Conservation (phyloP, 345 rosid genomes). For the Brassica carinata region DNA sequence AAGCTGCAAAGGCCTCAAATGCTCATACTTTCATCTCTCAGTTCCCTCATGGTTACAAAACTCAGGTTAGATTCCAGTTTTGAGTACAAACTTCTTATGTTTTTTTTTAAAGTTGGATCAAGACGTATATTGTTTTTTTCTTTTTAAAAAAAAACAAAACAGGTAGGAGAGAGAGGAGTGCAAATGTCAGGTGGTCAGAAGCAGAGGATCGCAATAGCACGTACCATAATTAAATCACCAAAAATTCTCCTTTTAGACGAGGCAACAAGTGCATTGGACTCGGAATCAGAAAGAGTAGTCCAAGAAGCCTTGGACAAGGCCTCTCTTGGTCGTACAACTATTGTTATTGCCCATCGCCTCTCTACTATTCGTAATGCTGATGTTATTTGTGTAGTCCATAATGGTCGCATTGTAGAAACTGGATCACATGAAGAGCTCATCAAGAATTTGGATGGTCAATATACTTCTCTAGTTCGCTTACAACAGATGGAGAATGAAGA, state of each 20-base stretch:
- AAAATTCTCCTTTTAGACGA: slow-evolving; percentile 75
- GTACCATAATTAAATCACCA: slow-evolving; percentile 83
- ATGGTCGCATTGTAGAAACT: slow-evolving; percentile 74
- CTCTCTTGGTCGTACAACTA: slow-evolving; percentile 78
- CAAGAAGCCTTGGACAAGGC: slow-evolving; percentile 89
- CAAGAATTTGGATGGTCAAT: slow-evolving; percentile 66
- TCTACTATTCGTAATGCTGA: slow-evolving; percentile 86
- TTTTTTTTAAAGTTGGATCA: background rate
- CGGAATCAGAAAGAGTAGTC: slow-evolving; percentile 81
- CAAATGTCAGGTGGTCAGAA: slow-evolving; percentile 93
- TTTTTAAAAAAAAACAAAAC: background rate
- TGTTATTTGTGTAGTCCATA: slow-evolving; percentile 73
- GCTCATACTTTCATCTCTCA: slow-evolving; percentile 78
- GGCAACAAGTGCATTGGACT: slow-evolving; percentile 93
- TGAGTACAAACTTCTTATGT: background rate
- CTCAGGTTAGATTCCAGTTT: slow-evolving; percentile 40
- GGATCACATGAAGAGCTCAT: slow-evolving; percentile 76
- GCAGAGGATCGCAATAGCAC: slow-evolving; percentile 87
- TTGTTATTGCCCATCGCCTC: slow-evolving; percentile 83
- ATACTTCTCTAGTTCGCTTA: slow-evolving; percentile 64
- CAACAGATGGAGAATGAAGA: slow-evolving; percentile 47
- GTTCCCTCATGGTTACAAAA: slow-evolving; percentile 77
- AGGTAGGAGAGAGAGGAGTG: slow-evolving; percentile 89
- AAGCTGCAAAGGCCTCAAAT: slow-evolving; percentile 89
- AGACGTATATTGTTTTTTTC: background rate